A percentile compares a stretch with the other conserved stretches of the same genome.
These are phyloP conservation scores for Coccomyxa subellipsoidea DNA, from an alignment of 163 green algal genomes.

Conservation along the genomic window DNA sequence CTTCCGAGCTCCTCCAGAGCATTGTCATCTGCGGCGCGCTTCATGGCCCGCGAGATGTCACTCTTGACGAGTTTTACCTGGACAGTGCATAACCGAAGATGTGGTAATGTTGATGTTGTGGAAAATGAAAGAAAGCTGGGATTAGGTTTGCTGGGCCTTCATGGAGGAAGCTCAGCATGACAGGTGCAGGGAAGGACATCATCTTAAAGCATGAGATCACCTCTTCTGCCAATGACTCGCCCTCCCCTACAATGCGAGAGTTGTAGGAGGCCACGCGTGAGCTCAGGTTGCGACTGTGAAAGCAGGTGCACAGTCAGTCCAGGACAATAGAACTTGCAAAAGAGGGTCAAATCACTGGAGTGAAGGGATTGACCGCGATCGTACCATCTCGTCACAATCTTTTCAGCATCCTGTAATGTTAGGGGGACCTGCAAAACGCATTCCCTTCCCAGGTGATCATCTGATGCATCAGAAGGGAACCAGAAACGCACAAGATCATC, in stretches of 20 bases:
- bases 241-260: conserved; percentile 55
- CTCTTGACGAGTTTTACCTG: conserved; percentile 49
- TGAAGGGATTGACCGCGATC: no score
- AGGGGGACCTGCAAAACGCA: background rate
- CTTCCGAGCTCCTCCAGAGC: conserved; percentile 33
- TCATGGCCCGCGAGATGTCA: conserved; percentile 25
- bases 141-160: background rate
- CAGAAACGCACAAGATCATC: no score
- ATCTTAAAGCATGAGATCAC: conserved; percentile 24
- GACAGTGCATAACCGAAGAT: background rate
- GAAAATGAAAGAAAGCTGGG: background rate
- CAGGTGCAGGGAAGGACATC: background rate
- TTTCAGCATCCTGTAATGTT: background rate
- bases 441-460: no score
- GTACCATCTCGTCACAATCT: background rate
- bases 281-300: conserved; percentile 54
- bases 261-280: conserved; percentile 52
- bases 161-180: no score
- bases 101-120: background rate
- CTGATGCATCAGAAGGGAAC: no score
- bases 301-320: background rate
- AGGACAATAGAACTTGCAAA: no score
- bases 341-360: no score
- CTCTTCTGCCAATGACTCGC: conserved; percentile 62
- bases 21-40: conserved; percentile 10